Conservation (phyloP, 2,329 filamentous ascomycete species). For the Alternaria atra region DNA sequence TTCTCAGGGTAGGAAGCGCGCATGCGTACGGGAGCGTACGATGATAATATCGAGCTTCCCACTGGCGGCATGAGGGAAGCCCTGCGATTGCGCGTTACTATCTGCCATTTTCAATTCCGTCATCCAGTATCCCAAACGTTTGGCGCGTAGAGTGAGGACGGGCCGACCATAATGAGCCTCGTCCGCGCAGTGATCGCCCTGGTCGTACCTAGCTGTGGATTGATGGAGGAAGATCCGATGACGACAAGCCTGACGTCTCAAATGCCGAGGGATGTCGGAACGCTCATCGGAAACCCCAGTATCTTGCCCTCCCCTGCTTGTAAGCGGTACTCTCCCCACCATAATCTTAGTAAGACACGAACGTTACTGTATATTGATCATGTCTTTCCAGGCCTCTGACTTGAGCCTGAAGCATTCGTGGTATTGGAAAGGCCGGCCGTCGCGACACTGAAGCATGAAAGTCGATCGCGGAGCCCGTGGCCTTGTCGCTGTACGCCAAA, state of each 20-base stretch:
- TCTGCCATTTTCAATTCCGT: not conserved
- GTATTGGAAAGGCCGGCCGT: not conserved
- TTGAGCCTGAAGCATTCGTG: not conserved
- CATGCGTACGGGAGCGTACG: conserved; percentile 20
- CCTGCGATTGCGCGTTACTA: conserved; percentile 14
- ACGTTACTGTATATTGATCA: not conserved
- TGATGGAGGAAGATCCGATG: conserved; percentile 4
- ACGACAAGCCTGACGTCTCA: conserved; percentile 11
- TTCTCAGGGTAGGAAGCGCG: not conserved
- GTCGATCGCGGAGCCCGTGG: conserved; percentile 20
- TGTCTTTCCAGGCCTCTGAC: not conserved
- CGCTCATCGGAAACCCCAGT: conserved; percentile 15
- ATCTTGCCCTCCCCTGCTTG: not conserved
- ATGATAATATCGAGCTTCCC: conserved; percentile 39
- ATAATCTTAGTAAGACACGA: conserved; percentile 10
- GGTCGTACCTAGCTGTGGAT: not conserved
- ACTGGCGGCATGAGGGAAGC: conserved; percentile 21
- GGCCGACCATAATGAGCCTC: not conserved
- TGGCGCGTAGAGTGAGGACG: not conserved
- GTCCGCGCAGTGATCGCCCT: conserved; percentile 3
- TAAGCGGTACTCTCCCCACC: conserved; percentile 7
- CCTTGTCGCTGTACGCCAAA: conserved; percentile 36
- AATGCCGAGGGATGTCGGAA: conserved; percentile 11
- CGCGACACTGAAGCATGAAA: conserved; percentile 17
- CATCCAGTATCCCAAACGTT: not conserved